Evolutionary conservation across 108 stramenopile genomes (phyloP).

Genomic region (Parmales sp.): DNA sequence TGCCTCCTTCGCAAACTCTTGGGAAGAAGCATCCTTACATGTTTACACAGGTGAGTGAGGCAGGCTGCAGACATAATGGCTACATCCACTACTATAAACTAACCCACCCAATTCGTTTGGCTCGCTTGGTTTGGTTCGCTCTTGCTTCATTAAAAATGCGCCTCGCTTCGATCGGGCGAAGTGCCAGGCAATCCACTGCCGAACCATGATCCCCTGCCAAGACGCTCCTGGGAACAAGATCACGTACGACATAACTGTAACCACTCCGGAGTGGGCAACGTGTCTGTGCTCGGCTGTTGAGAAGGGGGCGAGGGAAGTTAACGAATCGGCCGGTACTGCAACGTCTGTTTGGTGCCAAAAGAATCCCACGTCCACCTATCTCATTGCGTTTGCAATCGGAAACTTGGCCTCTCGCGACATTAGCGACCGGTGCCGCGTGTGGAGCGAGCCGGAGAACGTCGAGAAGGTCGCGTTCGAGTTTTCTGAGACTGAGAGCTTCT

Average conservation of each 20-base stretch:
- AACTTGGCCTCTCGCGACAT: constrained; percentile 63
- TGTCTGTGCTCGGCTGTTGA: constrained; percentile 85
- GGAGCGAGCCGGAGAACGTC: constrained; percentile 85
- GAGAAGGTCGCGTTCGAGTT: constrained; percentile 88
- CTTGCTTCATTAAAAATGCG: too few species aligned
- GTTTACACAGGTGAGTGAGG: constrained; percentile 78
- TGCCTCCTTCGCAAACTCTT: constrained; percentile 80
- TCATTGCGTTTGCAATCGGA: constrained; percentile 87
- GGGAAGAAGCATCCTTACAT: constrained; percentile 84
- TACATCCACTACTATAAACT: background rate
- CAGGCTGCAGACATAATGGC: background rate
- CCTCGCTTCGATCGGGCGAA: too few species aligned
- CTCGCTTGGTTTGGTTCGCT: background rate
- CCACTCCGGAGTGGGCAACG: constrained; percentile 78
- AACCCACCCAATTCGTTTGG: background rate
- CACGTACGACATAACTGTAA: constrained; percentile 73
- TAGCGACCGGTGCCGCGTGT: constrained; percentile 65
- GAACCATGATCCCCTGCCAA: constrained; percentile 87
- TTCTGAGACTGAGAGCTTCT: constrained; percentile 78
- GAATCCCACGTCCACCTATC: constrained; percentile 82
- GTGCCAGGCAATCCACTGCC: constrained; percentile 89
- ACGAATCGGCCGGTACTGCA: constrained; percentile 3
- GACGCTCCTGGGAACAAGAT: constrained; percentile 76
- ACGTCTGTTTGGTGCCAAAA: constrained; percentile 59
- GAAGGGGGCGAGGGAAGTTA: constrained; percentile 1